phyloP scores from a whole-genome alignment of 2,329 filamentous ascomycete species.

The Monilinia fructicola region DNA sequence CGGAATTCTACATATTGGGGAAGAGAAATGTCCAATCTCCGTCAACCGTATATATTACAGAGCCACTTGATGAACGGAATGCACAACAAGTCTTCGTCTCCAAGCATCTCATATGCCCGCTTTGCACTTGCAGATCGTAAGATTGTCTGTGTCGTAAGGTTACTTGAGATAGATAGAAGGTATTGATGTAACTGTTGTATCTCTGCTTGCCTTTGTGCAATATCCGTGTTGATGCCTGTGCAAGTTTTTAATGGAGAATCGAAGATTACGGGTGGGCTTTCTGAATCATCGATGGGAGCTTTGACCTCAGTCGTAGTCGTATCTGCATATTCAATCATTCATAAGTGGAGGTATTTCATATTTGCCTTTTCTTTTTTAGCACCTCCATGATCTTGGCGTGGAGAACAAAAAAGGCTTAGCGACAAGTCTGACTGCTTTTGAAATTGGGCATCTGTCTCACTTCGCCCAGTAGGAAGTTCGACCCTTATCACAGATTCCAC shows the following conservation, averaged over 20 bases:
- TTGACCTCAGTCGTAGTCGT: background rate
- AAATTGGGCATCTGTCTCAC: background rate
- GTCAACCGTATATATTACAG: background rate
- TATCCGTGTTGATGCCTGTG: background rate
- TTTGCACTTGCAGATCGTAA: background rate
- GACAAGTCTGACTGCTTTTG: background rate
- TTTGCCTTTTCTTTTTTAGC: background rate
- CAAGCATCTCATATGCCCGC: slow-evolving; percentile 7
- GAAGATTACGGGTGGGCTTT: background rate
- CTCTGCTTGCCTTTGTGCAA: slow-evolving; percentile 9
- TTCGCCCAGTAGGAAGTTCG: background rate
- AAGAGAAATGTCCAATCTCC: background rate
- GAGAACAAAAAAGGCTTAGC: background rate
- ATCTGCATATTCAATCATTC: background rate
- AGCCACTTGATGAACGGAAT: background rate
- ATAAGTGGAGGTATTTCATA: background rate
- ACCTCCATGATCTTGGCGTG: background rate
- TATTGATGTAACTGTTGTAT: slow-evolving; percentile 13
- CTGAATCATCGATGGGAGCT: background rate
- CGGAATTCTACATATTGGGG: background rate
- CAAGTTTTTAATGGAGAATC: background rate
- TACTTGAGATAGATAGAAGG: background rate
- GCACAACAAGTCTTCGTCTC: background rate
- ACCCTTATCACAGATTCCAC: background rate
- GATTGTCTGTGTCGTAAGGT: background rate